Base-by-base conservation (phyloP, 306 rosid genomes). In the Lathyrus oleraceus region DNA sequence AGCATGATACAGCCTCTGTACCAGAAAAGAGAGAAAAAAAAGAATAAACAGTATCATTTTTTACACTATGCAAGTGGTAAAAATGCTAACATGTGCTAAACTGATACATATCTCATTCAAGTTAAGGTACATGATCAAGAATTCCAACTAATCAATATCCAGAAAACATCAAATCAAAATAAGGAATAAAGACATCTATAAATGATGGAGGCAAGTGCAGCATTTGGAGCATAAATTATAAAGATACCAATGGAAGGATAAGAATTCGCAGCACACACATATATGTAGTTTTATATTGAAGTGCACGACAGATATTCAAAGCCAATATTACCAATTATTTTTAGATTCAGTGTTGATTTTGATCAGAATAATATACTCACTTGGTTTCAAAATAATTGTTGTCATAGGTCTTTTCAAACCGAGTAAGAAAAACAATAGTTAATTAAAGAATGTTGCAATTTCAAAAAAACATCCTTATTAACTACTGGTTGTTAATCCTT, bases 1-100 rank as follows among this genome's bases (percentile, higher is more conserved):
- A 78, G 90, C 97, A 87, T 76, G 91, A 72, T 56, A 87, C 85
- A 75, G 98, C 79, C 81, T 91, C 99, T 91, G 86, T 71, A 76
- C 51, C 44, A 40, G 42, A 45, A 39, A 7, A 30, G 42, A 64
- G 36, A 64, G 36, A 52, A 8, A 42, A 25, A 25, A 14, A 15
- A 7, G 3, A 71, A 67, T 65, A 56, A 32, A 52, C 57, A 44
- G 20, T 14, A 67, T 13, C 20, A 62, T 57, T 56, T 45, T 65
- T 66, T 43, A 15, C 35, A 25, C 45, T 49, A 63, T 45, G 54
- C 57, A 63, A 36, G 61, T 35, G 21, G 38, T 25, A 25, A 30
- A 54, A 35, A 73, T 20, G 45, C 68, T 20, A 68, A 36, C 12
- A 58, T 61, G 61, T 13, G 71, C 62, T 49, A 57, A 44, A 38